Evolutionary conservation across 2,329 filamentous ascomycete genomes (phyloP), one percentile per base, ranked within the genome.

Genomic region (Zymoseptoria crescenta): DNA sequence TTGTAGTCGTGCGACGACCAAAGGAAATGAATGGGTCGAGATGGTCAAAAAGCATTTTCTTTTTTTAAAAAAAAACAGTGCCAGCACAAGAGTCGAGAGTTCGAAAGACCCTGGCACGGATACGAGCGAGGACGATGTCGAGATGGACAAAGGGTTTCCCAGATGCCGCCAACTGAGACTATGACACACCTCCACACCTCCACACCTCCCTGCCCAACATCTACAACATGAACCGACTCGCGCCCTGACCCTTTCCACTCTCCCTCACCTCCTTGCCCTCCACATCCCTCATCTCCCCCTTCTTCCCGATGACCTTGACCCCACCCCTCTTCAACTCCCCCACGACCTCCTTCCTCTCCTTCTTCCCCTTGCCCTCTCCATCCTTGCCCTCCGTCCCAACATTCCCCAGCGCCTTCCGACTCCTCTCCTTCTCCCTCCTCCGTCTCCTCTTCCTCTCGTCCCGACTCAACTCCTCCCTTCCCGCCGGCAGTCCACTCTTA

Each of bases 271-370:
- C 87, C 69, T 88, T 90, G 29, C 92, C 92, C 66, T 94, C 86
- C 35, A 96, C 82, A 75, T 95, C 88, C 19, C 87, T 87, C 57
- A 96, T 77, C 74, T 92, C 87, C 56, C 93, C 93, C 79, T 90
- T 92, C 76, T 88, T 89, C 63, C 91, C 92, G 76, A 96, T 94
- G 61, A 97, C 83, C 80, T 88, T 93, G 67, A 96, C 93, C 61
- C 89, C 89, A 56, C 89, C 91, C 81, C 88, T 89, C 79, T 87
- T 90, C 70, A 93, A 77, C 59, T 87, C 83, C 1, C 83, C 83
- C 57, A 90, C 72, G 49, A 89, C 79, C 55, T 80, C 76, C 63
- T 81, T 79, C 69, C 79, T 81, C 56, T 80, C 77, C 65, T 82
- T 79, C 28, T 78, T 81, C 9, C 59, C 63, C 28, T 57, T 52